These are phyloP conservation scores for Cryptococcus sp. DNA, from an alignment of 1,284 basidiomycete genomes.

Conservation along the genomic window DNA sequence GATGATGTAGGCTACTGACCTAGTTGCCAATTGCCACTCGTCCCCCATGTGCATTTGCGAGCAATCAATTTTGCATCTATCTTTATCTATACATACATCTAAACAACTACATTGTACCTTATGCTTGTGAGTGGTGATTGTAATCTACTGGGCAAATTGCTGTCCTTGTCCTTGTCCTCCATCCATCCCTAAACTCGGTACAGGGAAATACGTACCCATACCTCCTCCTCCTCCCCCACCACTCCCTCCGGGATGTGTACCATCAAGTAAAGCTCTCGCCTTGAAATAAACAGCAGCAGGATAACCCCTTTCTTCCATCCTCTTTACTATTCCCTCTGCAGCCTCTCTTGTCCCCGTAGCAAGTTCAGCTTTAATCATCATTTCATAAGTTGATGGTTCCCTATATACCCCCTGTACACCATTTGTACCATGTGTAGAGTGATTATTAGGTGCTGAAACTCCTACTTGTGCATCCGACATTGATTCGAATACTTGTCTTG, in stretches of 20 bases:
- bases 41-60: no score
- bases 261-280: not conserved
- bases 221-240: not conserved
- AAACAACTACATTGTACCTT: no score
- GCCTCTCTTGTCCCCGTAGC: conserved; percentile 54
- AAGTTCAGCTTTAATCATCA: conserved; percentile 91
- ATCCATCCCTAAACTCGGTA: no score
- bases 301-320: conserved; percentile 61
- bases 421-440: conserved; percentile 57
- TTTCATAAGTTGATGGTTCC: conserved; percentile 74
- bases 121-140: no score
- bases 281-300: conserved; percentile 40
- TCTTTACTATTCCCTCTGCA: conserved; percentile 67
- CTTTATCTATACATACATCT: no score
- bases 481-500: conserved; percentile 76
- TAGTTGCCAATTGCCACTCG: no score
- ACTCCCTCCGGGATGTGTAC: no score
- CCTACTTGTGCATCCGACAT: conserved; percentile 73
- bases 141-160: no score
- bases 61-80: no score
- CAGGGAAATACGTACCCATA: not conserved
- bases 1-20: no score
- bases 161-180: no score
- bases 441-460: conserved; percentile 84
- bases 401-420: conserved; percentile 62